These are phyloP conservation scores for Fusarium avenaceum DNA, from an alignment of 2,329 filamentous ascomycete species.

Conservation along the genomic window DNA sequence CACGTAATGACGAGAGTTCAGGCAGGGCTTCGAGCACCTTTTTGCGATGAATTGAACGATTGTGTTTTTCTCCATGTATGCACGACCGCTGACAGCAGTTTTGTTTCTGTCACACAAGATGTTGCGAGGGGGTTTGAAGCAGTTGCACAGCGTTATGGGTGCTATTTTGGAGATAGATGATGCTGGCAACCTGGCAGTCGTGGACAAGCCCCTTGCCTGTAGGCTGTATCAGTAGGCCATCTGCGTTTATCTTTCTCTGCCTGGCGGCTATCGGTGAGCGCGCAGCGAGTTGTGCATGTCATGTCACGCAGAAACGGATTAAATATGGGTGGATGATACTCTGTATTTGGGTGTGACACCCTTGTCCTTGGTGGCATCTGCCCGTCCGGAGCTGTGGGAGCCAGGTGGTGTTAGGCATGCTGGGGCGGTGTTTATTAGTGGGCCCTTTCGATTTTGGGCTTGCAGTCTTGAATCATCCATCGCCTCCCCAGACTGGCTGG, in stretches of 20 bases:
- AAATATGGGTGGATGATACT: slow-evolving; percentile 22
- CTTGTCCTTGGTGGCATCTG: slow-evolving; percentile 44
- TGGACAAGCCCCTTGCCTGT: slow-evolving; percentile 10
- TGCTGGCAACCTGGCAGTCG: slow-evolving; percentile 34
- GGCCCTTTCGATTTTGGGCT: slow-evolving; percentile 37
- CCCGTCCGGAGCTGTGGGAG: slow-evolving; percentile 44
- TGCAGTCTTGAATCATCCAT: slow-evolving; percentile 37
- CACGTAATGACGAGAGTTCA: slow-evolving; percentile 48
- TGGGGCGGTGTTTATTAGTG: slow-evolving; percentile 48
- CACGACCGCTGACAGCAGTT: slow-evolving; percentile 16
- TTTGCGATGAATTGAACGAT: slow-evolving; percentile 2
- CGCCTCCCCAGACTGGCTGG: slow-evolving; percentile 32
- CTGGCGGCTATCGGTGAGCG: slow-evolving; percentile 38
- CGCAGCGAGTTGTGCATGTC: slow-evolving; percentile 45
- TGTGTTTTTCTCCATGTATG: slow-evolving; percentile 8
- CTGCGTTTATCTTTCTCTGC: slow-evolving; percentile 29
- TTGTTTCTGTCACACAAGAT: slow-evolving; percentile 17
- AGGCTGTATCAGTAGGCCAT: background rate
- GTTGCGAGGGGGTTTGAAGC: slow-evolving; percentile 29
- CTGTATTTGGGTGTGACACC: slow-evolving; percentile 38
- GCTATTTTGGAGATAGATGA: slow-evolving; percentile 44
- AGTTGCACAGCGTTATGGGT: slow-evolving; percentile 31
- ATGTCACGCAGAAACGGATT: slow-evolving; percentile 45
- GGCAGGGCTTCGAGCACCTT: slow-evolving; percentile 35
- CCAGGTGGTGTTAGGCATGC: slow-evolving; percentile 40